Base-by-base conservation (phyloP, 768 basidiomycete species). In the Leccinellum rugosiceps region DNA sequence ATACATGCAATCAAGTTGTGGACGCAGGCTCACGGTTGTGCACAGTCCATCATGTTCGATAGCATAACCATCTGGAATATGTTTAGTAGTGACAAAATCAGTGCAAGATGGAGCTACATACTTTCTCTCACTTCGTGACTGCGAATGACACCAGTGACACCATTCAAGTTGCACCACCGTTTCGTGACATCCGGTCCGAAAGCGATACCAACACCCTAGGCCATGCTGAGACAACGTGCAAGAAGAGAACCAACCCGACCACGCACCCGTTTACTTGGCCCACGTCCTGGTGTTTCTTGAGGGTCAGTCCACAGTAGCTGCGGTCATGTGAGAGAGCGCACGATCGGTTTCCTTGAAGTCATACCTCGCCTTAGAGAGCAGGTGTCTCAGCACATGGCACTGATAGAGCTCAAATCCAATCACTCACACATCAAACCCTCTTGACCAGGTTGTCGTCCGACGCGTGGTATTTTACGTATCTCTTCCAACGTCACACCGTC, bases 241-340 rank as follows among this genome's bases (percentile, higher is more conserved):
- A 41, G 43, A 51, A 38, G 15, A 31, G 48, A 41, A 48, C 30
- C 45, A 58, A 14, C 30, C 45, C 14, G 56, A 57, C 26, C n/a
- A 74, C 88, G 51, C 69, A 92, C 92, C 35, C 97, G 86, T 80
- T 98, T 98, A 69, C 92, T 95, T 13, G 97, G 96, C 6, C 97
- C 96, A 26, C 97, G 86, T 25, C 97, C 97, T 11, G 85, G 85
- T 41, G 76, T 66, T 43, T 88, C 87, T 72, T 98, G 97, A 21
- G 97, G 96, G 74, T 98, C 96, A 4, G 94, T 96, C 95, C 96
- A 98, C 15, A 98, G 81, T 28, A 94, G 74, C 89, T 95, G 68
- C 19, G 64, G 28, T 59, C 47, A 43, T 45, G 38, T 64, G 53
- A 57, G 63, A 52, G 47, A 34, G 45, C 26, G 49, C 13, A 46